Evolutionary conservation across 2,329 filamentous ascomycete species (phyloP).

Genomic region (Cordyceps farinosa): DNA sequence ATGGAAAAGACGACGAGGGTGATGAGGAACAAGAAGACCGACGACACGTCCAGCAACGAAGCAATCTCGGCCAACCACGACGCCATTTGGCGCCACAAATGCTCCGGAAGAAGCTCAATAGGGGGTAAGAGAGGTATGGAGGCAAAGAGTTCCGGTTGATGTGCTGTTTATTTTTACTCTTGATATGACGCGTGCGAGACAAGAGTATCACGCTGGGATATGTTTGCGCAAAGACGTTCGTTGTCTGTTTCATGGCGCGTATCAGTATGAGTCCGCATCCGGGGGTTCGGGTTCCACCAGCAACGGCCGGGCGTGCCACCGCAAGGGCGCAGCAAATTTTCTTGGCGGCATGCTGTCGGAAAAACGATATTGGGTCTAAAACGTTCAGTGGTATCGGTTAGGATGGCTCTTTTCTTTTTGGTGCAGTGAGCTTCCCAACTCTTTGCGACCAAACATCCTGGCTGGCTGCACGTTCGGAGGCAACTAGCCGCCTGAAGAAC

Average conservation of each 20-base stretch:
- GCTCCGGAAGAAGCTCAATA: not conserved
- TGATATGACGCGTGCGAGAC: not conserved
- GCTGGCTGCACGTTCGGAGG: too few species aligned
- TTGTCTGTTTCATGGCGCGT: slow-evolving; percentile 5
- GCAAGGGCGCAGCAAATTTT: not conserved
- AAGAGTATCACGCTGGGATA: not conserved
- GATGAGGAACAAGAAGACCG: slow-evolving; percentile 39
- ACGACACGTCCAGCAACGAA: slow-evolving; percentile 28
- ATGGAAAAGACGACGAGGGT: slow-evolving; percentile 50
- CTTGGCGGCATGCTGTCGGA: not conserved
- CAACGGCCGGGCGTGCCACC: not conserved
- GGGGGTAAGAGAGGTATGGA: not conserved
- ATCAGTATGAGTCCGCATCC: slow-evolving; percentile 23
- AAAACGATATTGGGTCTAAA: too few species aligned
- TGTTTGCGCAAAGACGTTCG: not conserved
- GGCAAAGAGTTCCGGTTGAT: not conserved
- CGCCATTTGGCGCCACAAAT: slow-evolving; percentile 14
- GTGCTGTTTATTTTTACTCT: too few species aligned
- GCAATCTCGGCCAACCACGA: slow-evolving; percentile 24
- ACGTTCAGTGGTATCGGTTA: too few species aligned
- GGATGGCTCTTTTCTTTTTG: too few species aligned
- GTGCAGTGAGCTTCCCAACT: too few species aligned
- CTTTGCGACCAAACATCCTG: too few species aligned
- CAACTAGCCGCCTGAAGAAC: too few species aligned
- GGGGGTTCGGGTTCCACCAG: not conserved